phyloP scores from a whole-genome alignment of 2,329 filamentous ascomycete genomes.

The Nectriaceae sp. region DNA sequence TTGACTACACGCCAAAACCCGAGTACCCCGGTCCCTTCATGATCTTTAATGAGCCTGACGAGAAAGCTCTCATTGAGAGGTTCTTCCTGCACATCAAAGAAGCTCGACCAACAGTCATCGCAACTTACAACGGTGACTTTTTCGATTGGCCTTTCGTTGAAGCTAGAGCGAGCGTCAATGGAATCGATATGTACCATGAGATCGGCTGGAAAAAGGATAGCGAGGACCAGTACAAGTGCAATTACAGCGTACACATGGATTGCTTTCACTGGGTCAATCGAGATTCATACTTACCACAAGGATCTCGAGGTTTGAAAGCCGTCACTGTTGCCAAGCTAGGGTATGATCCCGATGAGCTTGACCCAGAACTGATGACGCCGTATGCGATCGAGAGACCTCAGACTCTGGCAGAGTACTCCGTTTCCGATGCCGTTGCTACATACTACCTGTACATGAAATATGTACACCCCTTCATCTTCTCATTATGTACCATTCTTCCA shows the following conservation, averaged over 20 bases:
- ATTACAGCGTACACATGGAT: slow-evolving; percentile 97
- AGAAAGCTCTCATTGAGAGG: slow-evolving; percentile 82
- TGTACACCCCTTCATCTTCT: slow-evolving; percentile 99
- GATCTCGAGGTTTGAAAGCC: slow-evolving; percentile 94
- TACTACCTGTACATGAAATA: slow-evolving; percentile 99
- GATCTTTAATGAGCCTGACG: slow-evolving; percentile 97
- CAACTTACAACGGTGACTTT: slow-evolving; percentile 99
- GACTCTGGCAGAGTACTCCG: slow-evolving; percentile 94
- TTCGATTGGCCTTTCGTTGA: slow-evolving; percentile 99
- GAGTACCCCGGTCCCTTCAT: slow-evolving; percentile 96
- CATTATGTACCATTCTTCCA: slow-evolving; percentile 93
- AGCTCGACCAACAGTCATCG: slow-evolving; percentile 91
- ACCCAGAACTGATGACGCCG: slow-evolving; percentile 95
- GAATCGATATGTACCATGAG: slow-evolving; percentile 99
- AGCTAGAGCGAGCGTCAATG: slow-evolving; percentile 85
- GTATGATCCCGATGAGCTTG: slow-evolving; percentile 96
- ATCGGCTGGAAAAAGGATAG: slow-evolving; percentile 95
- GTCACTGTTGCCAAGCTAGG: slow-evolving; percentile 97
- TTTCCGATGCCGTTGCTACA: slow-evolving; percentile 97
- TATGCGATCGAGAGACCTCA: slow-evolving; percentile 89
- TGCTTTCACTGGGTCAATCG: slow-evolving; percentile 99
- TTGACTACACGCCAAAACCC: slow-evolving; percentile 96
- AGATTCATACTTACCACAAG: slow-evolving; percentile 96
- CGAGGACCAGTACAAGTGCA: slow-evolving; percentile 95
- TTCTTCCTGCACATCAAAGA: slow-evolving; percentile 98